These are phyloP conservation scores for Craterostigma plantagineum DNA, from an alignment of 257 asterid species.

Conservation along the genomic window DNA sequence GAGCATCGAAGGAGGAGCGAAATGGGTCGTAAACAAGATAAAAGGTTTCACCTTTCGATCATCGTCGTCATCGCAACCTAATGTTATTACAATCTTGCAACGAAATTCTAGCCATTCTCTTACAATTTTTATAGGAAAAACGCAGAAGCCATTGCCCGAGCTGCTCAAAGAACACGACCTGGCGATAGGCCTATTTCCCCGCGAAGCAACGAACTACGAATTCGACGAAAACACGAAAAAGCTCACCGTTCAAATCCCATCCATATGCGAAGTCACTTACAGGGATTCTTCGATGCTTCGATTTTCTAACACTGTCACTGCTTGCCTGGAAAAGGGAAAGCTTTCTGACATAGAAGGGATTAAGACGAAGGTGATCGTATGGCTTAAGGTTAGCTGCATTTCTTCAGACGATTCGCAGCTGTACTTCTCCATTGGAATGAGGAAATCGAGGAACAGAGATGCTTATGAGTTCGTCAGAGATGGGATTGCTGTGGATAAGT, in stretches of 20 bases:
- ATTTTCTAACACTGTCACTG: constrained; percentile 34
- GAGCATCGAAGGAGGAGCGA: constrained; percentile 46
- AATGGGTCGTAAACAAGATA: constrained; percentile 48
- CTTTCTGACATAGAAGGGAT: constrained; percentile 37
- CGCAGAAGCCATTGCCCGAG: constrained; percentile 57
- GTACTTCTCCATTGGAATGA: constrained; percentile 62
- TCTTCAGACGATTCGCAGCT: constrained; percentile 53
- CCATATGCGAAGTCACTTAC: constrained; percentile 53
- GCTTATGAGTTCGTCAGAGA: constrained; percentile 58
- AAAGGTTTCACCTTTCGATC: constrained; percentile 18
- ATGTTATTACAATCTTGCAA: too few species aligned
- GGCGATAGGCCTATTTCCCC: constrained; percentile 53
- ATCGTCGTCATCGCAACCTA: neutral
- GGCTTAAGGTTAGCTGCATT: constrained; percentile 64
- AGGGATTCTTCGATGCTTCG: constrained; percentile 46
- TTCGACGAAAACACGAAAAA: constrained; percentile 44
- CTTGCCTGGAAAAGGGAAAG: constrained; percentile 49
- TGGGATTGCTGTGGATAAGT: constrained; percentile 49
- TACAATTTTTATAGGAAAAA: constrained; percentile 23
- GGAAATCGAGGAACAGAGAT: constrained; percentile 58
- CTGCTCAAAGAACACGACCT: constrained; percentile 47
- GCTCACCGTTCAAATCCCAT: constrained; percentile 37
- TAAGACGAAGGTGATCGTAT: constrained; percentile 38
- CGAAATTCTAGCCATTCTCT: neutral
- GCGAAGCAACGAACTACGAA: constrained; percentile 66